Base-by-base conservation (phyloP, 805 yeast genomes). In the Saccharomycopsis guyanensis region DNA sequence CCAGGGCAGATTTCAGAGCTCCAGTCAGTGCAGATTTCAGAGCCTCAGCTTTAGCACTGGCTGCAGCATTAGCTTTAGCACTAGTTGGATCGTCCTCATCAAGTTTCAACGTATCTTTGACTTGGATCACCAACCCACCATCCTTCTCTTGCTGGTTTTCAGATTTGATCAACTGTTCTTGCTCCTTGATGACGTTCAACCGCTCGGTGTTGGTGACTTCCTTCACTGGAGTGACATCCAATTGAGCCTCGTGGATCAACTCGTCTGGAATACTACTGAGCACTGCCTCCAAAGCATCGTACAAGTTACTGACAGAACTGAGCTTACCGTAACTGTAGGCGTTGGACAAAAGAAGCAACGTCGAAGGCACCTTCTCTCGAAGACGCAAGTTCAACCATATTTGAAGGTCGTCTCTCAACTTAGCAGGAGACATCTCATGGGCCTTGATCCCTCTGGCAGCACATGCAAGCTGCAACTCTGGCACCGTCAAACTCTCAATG, bases 381-480 rank as follows among this genome's bases (percentile, higher is more conserved):
- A 91, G 71, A 59, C 97, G 76, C 69, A 91, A 75, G 60, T 86
- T 91, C 59, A 91, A 73, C 98, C 97, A 91, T 51, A 81, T 79
- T 47, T 71, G 69, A 59, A 91, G 72, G 63, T 87, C 93, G 45
- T 82, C 88, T 61, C 94, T 78, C 63, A 93, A 72, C 54, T 82
- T 75, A 27, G 81, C 91, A 15, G 94, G 93, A 3, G 94, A 76
- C 10, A 84, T 83, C 55, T 83, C 82, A 45, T 71, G 69, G 19
- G 87, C 80, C 63, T 77, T 83, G 64, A 93, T 87, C 60, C 98
- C 97, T 68, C 98, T 80, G 29, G 94, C 86, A 49, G 86, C 82
- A 69, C 97, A 89, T 1, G 97, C 97, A 54, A 73, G 71, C 63
- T 85, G 86, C 54, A 91, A 73, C 66, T 91, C 98, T 3, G 78